Evolutionary conservation across 352 stramenopile genomes (phyloP).

Genomic region (Albugo laibachii): DNA sequence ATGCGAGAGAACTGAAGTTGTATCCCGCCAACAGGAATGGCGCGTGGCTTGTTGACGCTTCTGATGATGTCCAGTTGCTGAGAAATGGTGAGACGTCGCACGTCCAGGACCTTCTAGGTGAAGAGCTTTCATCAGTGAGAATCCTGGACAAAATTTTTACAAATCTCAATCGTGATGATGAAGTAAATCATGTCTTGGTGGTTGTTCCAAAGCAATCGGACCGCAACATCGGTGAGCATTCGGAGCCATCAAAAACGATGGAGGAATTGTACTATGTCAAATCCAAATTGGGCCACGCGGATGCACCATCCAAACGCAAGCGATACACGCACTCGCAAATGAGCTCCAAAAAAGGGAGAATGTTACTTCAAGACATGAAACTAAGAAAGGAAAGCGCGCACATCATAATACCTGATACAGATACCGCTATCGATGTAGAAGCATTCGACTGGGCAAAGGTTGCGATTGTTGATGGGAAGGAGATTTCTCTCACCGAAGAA

Average conservation of each 20-base stretch:
- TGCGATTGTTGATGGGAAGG: too few relatives aligned
- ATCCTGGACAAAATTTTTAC: neutral
- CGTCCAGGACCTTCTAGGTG: neutral
- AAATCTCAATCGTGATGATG: neutral
- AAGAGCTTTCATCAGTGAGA: constrained; percentile 1
- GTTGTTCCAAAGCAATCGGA: constrained; percentile 2
- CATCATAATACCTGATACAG: too few relatives aligned
- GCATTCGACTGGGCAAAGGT: too few relatives aligned
- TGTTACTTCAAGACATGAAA: constrained; percentile 13
- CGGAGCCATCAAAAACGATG: too few relatives aligned
- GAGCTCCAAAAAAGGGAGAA: constrained; percentile 6
- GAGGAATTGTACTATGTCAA: too few relatives aligned
- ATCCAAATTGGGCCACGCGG: too few relatives aligned
- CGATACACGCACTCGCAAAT: constrained; percentile 12
- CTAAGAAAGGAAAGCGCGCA: constrained; percentile 6
- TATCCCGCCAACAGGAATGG: neutral
- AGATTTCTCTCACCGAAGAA: constrained; percentile 17
- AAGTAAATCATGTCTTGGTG: constrained; percentile 5
- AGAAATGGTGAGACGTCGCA: constrained; percentile 1
- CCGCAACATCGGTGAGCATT: too few relatives aligned
- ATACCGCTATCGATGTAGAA: too few relatives aligned
- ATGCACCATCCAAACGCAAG: constrained; percentile 12
- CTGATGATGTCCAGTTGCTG: neutral
- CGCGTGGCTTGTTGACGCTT: neutral
- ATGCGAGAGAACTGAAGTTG: neutral